A percentile compares a stretch with the other conserved stretches of the same genome.
Evolutionary conservation across 352 stramenopile species (phyloP).

Genomic region (Phytophthora colocasiae): DNA sequence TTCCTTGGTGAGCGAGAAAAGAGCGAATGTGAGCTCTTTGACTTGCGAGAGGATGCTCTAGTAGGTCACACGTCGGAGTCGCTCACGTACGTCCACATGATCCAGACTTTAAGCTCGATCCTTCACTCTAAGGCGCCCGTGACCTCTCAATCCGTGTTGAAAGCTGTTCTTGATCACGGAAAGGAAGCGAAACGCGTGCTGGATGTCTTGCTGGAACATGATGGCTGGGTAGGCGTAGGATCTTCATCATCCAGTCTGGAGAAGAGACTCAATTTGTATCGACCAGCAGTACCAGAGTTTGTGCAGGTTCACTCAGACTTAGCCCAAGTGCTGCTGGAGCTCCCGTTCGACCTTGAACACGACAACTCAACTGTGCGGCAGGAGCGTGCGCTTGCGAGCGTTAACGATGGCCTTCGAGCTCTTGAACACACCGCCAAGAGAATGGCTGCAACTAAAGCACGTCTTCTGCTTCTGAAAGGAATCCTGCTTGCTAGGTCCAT

Average conservation of each 20-base stretch:
- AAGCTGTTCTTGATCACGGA: conserved; percentile 26
- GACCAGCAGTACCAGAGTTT: conserved; percentile 54
- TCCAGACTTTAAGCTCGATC: conserved; percentile 52
- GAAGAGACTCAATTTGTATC: conserved; percentile 64
- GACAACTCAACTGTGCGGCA: conserved; percentile 32
- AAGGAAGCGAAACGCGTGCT: conserved; percentile 52
- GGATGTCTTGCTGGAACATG: conserved; percentile 50
- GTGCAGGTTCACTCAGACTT: conserved; percentile 64
- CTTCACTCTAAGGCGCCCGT: conserved; percentile 41
- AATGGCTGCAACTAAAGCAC: conserved; percentile 51
- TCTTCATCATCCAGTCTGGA: conserved; percentile 15
- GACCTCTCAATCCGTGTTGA: conserved; percentile 21
- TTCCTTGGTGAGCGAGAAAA: conserved; percentile 47
- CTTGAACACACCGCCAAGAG: conserved; percentile 49
- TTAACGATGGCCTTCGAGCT: conserved; percentile 49
- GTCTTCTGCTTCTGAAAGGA: conserved; percentile 64
- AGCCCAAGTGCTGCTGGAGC: conserved; percentile 56
- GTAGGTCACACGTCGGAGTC: conserved; percentile 34
- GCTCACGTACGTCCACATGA: conserved; percentile 42
- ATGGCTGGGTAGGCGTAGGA: conserved; percentile 66
- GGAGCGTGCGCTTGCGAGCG: conserved; percentile 31
- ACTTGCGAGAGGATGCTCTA: conserved; percentile 32
- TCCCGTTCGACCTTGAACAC: conserved; percentile 18
- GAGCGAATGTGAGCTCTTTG: conserved; percentile 30
- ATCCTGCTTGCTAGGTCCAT: conserved; percentile 55